Base-by-base conservation (phyloP, 1,139 yeast genomes). In the Geotrichum reessii region DNA sequence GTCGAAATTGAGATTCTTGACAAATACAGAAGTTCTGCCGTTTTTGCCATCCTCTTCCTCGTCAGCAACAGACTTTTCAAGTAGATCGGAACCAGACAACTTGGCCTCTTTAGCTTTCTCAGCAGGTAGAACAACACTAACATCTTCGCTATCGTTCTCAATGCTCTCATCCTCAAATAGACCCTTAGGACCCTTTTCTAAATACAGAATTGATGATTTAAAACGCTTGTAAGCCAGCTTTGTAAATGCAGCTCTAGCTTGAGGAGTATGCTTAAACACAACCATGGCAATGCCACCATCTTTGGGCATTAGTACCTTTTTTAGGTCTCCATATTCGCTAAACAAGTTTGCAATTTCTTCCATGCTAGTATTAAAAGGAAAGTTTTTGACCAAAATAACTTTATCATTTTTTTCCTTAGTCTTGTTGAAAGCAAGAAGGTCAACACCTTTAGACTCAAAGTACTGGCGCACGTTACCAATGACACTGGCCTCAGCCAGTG, bases 251-350 rank as follows among this genome's bases (percentile, higher is more conserved):
- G 90, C 79, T 72, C 97, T 83, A 1, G 96, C 98, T 58, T 87
- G 79, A 17, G 96, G 87, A 0, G 85, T 76, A 71, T 88, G 95
- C 65, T 92, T 79, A 73, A 86, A 92, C 71, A 93, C 97, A n/a
- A 93, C 84, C 69, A 93, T 87, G 3, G 98, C 98, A 67, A 93
- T 91, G 0, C 97, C 92, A 17, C 98, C 98, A 24, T 96, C 89
- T 24, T 97, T 96, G 17, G 99, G 99, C 91, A 95, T 87, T 62
- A 95, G 74, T 40, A 91, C 78, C 67, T 97, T 81, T 64, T 83
- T 84, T 46, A 95, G 70, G 63, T 86, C 87, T 52, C 99, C 99
- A 72, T 81, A 85, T 52, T 85, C 86, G 0, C 85, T 74, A 68
- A 95, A 93, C 66, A 92, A 69, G 63, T 89, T 97, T 21, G 91